Evolutionary conservation across 768 basidiomycete genomes (phyloP).

Genomic region (Tubosaeta sp.): DNA sequence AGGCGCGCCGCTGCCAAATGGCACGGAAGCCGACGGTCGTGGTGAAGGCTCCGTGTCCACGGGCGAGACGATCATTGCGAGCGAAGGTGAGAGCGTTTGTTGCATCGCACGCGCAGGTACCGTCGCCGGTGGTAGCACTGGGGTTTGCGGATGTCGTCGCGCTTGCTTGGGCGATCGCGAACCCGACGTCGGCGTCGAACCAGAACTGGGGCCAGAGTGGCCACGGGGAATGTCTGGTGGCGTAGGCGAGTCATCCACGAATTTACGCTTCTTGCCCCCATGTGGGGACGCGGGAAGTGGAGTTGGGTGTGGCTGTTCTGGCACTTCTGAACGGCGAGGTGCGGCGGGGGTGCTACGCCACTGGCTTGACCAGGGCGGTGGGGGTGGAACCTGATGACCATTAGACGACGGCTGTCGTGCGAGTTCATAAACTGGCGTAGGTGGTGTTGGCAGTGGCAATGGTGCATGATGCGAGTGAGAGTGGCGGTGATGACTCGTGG

Average conservation of each 20-base stretch:
- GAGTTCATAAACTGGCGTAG: slow-evolving; percentile 33
- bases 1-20: slow-evolving; percentile 12
- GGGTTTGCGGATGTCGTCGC: slow-evolving; percentile 32
- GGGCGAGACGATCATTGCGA: slow-evolving; percentile 34
- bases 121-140: slow-evolving; percentile 23
- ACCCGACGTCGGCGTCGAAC: slow-evolving; percentile 10
- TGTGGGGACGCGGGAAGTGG: slow-evolving; percentile 26
- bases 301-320: slow-evolving; percentile 15
- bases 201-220: slow-evolving; percentile 12
- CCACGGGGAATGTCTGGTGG: slow-evolving; percentile 15
- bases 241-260: slow-evolving; percentile 31
- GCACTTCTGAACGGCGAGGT: slow-evolving; percentile 22
- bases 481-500: slow-evolving; percentile 27
- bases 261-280: slow-evolving; percentile 32
- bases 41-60: slow-evolving; percentile 32
- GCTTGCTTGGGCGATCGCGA: slow-evolving; percentile 32
- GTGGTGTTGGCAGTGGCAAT: slow-evolving; percentile 30
- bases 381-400: slow-evolving; percentile 33
- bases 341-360: slow-evolving; percentile 21
- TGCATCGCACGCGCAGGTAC: slow-evolving; percentile 31
- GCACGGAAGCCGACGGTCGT: slow-evolving; percentile 26
- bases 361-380: slow-evolving; percentile 33
- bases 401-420: slow-evolving; percentile 28
- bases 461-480: slow-evolving; percentile 29
- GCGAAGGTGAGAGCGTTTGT: slow-evolving; percentile 31